These are phyloP conservation scores for Citrus inodora DNA, from an alignment of 345 rosid species.

Conservation along the genomic window DNA sequence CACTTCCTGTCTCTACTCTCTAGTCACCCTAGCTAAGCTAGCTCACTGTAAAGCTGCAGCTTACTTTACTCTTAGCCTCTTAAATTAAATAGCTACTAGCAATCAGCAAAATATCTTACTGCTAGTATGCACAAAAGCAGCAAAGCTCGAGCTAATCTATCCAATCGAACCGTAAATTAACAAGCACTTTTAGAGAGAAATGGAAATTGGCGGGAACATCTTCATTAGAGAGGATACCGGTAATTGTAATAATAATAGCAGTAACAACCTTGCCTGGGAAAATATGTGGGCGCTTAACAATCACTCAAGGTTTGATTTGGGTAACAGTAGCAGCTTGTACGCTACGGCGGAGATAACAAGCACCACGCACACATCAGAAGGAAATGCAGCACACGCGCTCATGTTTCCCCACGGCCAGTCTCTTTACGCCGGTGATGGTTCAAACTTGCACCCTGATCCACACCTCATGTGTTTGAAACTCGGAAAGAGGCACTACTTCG, in stretches of 20 bases:
- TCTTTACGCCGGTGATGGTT: slow-evolving; percentile 29
- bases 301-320: slow-evolving; percentile 26
- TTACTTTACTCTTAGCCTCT: not conserved
- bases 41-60: not conserved
- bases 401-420: slow-evolving; percentile 22
- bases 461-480: slow-evolving; percentile 52
- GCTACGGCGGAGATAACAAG: not conserved
- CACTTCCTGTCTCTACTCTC: not conserved
- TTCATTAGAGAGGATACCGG: slow-evolving; percentile 11
- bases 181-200: not conserved
- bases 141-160: not conserved
- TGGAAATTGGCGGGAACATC: slow-evolving; percentile 35
- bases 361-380: slow-evolving; percentile 7
- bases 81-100: no score
- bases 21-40: not conserved
- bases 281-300: slow-evolving; percentile 19
- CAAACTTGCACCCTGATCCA: slow-evolving; percentile 39
- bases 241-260: not conserved
- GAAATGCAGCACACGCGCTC: slow-evolving; percentile 7
- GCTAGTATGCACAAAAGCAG: not conserved
- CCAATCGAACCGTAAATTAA: not conserved
- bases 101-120: no score
- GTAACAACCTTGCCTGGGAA: slow-evolving; percentile 18
- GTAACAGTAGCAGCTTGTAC: not conserved
- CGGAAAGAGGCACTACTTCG: slow-evolving; percentile 56